phyloP scores from a whole-genome alignment of 73 alveolate genomes.

The Paramecium octaurelia region DNA sequence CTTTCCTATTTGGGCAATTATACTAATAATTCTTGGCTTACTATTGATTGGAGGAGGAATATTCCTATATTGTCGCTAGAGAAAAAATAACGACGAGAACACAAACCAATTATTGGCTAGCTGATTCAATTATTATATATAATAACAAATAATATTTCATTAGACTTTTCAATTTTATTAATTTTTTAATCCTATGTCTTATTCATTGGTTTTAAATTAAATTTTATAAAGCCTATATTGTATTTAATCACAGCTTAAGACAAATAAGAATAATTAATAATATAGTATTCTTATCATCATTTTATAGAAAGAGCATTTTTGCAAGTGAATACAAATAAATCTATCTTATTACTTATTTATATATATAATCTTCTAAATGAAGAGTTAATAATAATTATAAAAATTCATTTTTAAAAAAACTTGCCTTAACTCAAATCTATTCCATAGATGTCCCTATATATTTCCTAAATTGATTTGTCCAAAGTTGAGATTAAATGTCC shows the following conservation, averaged over 20 bases:
- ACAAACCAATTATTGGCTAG: not conserved
- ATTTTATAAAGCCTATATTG: too few relatives aligned
- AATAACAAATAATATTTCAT: not conserved
- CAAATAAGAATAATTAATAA: too few relatives aligned
- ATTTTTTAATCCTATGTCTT: too few relatives aligned
- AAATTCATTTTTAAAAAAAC: not conserved
- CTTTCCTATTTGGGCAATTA: not conserved
- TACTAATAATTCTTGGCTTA: not conserved
- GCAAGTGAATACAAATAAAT: too few relatives aligned
- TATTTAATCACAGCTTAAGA: too few relatives aligned
- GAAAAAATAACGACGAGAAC: not conserved
- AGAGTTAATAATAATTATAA: not conserved
- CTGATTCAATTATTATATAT: not conserved
- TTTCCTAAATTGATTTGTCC: constrained; percentile 52
- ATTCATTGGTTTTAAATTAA: too few relatives aligned
- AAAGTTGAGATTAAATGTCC: constrained; percentile 57
- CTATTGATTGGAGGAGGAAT: not conserved
- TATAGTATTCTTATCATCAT: too few relatives aligned
- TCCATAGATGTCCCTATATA: constrained; percentile 27
- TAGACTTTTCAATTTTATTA: not conserved
- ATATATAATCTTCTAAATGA: not conserved
- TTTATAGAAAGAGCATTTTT: too few relatives aligned
- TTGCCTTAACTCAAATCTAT: not conserved
- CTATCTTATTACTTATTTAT: too few relatives aligned
- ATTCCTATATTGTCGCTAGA: not conserved